A percentile compares a stretch with the other conserved stretches of the same genome.
Conservation (phyloP, 1,139 yeast species). For the Williopsis jadinii region DNA sequence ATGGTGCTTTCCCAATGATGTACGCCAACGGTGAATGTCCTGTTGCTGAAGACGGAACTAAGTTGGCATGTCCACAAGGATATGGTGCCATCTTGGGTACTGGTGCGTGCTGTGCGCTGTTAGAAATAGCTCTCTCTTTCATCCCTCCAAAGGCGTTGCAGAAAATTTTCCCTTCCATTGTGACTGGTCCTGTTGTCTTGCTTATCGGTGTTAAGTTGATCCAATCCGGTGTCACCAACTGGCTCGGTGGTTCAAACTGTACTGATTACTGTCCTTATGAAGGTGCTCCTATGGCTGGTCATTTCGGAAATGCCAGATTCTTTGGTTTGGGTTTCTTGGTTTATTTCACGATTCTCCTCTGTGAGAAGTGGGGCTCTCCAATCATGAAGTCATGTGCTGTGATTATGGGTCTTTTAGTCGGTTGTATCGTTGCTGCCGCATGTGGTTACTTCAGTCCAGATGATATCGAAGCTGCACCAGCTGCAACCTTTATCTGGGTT, state of each 20-base stretch:
- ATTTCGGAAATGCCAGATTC: slow-evolving; percentile 83
- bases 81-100: slow-evolving; percentile 84
- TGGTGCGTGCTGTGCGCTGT: slow-evolving; percentile 65
- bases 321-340: slow-evolving; percentile 84
- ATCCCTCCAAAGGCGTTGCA: slow-evolving; percentile 66
- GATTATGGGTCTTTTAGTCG: slow-evolving; percentile 72
- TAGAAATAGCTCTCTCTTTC: slow-evolving; percentile 68
- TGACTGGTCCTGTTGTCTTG: slow-evolving; percentile 87
- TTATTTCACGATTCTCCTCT: slow-evolving; percentile 59
- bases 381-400: slow-evolving; percentile 92
- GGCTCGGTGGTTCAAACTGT: slow-evolving; percentile 88
- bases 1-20: slow-evolving; percentile 74
- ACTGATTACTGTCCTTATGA: slow-evolving; percentile 38
- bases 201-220: slow-evolving; percentile 70
- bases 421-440: slow-evolving; percentile 89
- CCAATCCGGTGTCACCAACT: slow-evolving; percentile 67
- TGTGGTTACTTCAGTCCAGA: slow-evolving; percentile 67
- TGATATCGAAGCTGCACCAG: slow-evolving; percentile 65
- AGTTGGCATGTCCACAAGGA: slow-evolving; percentile 81
- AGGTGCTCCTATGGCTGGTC: slow-evolving; percentile 46
- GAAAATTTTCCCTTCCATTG: slow-evolving; percentile 77
- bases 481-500: slow-evolving; percentile 80
- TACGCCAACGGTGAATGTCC: slow-evolving; percentile 69
- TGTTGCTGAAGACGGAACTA: slow-evolving; percentile 47
- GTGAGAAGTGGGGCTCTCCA: slow-evolving; percentile 90